Evolutionary conservation across 169 alveolate genomes (phyloP).

Genomic region (Miamiensis avidus): DNA sequence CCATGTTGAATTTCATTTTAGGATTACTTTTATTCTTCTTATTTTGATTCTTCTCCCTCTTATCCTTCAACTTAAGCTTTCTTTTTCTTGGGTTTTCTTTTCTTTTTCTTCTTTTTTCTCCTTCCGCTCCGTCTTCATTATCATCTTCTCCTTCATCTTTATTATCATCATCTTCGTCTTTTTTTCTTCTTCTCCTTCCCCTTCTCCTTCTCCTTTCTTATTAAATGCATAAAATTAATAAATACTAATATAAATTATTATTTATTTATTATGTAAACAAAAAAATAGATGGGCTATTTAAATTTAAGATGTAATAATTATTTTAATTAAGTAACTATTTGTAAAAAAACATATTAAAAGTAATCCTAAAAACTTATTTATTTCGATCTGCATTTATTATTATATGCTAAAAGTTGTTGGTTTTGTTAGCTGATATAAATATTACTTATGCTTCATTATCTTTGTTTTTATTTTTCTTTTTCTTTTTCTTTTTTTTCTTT

Average conservation of each 20-base stretch:
- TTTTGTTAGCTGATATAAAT: no score
- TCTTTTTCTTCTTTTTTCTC: neutral
- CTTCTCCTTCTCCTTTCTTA: neutral
- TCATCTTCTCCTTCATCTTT: neutral
- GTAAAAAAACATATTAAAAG: no score
- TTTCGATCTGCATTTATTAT: neutral
- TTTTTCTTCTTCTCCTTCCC: neutral
- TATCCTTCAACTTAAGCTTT: neutral
- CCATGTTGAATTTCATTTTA: no score
- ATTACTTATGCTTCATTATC: no score
- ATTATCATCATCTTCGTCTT: neutral
- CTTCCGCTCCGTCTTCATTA: neutral
- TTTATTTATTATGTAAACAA: no score
- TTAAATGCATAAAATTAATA: neutral
- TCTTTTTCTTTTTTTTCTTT: no score
- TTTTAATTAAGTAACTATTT: no score
- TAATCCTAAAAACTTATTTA: no score
- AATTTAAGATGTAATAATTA: neutral
- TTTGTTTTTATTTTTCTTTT: no score
- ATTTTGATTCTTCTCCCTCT: neutral
- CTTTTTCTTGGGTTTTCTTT: no score
- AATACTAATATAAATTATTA: neutral
- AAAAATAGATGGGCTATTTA: neutral
- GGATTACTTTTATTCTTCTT: neutral
- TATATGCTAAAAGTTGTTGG: neutral